Base-by-base conservation (phyloP, 805 yeast species). In the Candida coquimbonensis region DNA sequence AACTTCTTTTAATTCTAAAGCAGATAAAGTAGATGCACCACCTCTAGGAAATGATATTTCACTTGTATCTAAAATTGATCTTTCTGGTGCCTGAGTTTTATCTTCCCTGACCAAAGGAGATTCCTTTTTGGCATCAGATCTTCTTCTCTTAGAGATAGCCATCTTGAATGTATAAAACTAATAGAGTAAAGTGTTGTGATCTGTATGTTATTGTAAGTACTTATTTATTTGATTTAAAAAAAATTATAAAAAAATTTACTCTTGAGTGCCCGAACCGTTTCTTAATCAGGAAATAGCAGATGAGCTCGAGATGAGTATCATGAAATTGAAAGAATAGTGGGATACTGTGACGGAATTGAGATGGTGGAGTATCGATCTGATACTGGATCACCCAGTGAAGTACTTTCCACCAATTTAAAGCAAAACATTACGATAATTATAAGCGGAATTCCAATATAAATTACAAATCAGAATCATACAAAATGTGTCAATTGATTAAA, bases 1-100 rank as follows among this genome's bases (percentile, higher is more conserved):
- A 43, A 91, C 91, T 61, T 88, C 93, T 63, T 88, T 89, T 53
- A 88, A 80, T 66, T 93, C 99, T 53, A 93, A 69, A 7, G 98
- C 89, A 4, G 96, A 78, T 59, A 93, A 74, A 25, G 80, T 87
- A 26, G 91, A 77, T 12, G 83, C 80, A 42, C 99, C 99, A 56
- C 99, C 99, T 79, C 99, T 85, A 42, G 99, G 99, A 62, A 93
- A 93, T 16, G 76, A 62, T 24, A 63, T 64, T 29, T 68, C 72
- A 37, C 63, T 56, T 40, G 65, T 62, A 32, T 66, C 56, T 21
- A 72, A 50, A 21, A 71, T 56, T 21, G 75, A 67, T 19, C 51
- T 52, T 19, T 55, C 46, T 36, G 73, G 72, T 21, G 63, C 69
- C 45, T 51, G 51, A 4, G 74, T 68, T n/a, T 57, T 54, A 53